Conservation (phyloP, 2,329 filamentous ascomycete species). For the Sarocladium brachiariae region DNA sequence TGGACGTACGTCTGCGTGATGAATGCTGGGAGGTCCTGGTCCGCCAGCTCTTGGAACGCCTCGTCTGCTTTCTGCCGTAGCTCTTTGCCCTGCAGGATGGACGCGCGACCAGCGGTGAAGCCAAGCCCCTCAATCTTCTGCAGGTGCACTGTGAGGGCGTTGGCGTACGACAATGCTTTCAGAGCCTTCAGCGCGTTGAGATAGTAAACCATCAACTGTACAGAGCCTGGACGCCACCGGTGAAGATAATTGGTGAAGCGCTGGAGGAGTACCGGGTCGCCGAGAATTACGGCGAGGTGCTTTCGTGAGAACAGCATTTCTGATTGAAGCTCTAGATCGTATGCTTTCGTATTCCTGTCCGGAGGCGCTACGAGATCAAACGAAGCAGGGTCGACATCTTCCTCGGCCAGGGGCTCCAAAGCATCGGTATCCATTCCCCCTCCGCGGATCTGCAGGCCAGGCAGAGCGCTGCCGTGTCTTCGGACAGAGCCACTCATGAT, state of each 20-base stretch:
- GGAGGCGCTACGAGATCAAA: slow-evolving; percentile 27
- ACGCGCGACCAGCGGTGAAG: slow-evolving; percentile 45
- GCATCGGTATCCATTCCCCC: slow-evolving; percentile 18
- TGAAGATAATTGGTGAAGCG: slow-evolving; percentile 63
- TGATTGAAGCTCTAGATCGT: slow-evolving; percentile 55
- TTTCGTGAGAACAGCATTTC: slow-evolving; percentile 59
- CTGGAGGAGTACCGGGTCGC: slow-evolving; percentile 54
- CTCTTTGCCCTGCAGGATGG: slow-evolving; percentile 47
- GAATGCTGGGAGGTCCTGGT: slow-evolving; percentile 65
- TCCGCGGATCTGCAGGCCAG: slow-evolving; percentile 18
- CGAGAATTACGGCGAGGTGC: slow-evolving; percentile 60
- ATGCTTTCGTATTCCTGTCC: slow-evolving; percentile 11
- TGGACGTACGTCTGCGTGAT: slow-evolving; percentile 63
- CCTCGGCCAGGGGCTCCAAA: slow-evolving; percentile 27
- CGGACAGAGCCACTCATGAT: too few species aligned
- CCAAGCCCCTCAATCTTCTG: slow-evolving; percentile 47
- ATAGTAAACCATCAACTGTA: slow-evolving; percentile 64
- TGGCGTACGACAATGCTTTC: slow-evolving; percentile 63
- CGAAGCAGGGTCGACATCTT: slow-evolving; percentile 30
- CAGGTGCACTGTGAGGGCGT: slow-evolving; percentile 40
- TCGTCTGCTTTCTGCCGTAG: slow-evolving; percentile 57
- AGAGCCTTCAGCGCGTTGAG: slow-evolving; percentile 65
- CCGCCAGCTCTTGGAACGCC: slow-evolving; percentile 57
- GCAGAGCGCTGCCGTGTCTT: slow-evolving; percentile 4
- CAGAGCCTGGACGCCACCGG: slow-evolving; percentile 50